phyloP scores from a whole-genome alignment of 441 rosid genomes.

The Viola pubescens region DNA sequence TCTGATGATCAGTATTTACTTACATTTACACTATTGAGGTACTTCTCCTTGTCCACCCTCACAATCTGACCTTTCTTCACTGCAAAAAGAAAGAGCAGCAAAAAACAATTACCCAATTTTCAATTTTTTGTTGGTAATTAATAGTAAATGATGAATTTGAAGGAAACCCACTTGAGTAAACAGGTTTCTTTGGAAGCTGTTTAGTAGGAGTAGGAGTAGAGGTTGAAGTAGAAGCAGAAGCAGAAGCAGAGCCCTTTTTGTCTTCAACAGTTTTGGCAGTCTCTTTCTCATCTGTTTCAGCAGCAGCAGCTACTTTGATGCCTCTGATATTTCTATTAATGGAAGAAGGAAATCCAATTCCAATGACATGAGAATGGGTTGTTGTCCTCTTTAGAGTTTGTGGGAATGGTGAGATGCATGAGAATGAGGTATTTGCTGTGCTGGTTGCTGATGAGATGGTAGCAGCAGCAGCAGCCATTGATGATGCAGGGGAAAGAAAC shows the following conservation, averaged over 20 bases:
- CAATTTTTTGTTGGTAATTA: no score
- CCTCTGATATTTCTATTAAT: no score
- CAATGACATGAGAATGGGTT: slow-evolving; percentile 9
- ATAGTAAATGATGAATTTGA: not conserved
- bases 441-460: no score
- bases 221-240: not conserved
- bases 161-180: slow-evolving; percentile 59
- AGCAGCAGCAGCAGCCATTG: no score
- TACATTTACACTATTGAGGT: slow-evolving; percentile 78
- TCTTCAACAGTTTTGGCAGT: slow-evolving; percentile 17
- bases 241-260: not conserved
- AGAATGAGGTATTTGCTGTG: slow-evolving; percentile 5
- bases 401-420: slow-evolving; percentile 24
- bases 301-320: slow-evolving; percentile 30
- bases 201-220: slow-evolving; percentile 32
- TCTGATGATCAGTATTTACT: not conserved
- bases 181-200: slow-evolving; percentile 54
- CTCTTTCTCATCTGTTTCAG: slow-evolving; percentile 41
- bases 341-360: slow-evolving; percentile 7
- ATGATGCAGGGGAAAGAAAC: no score
- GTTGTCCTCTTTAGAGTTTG: slow-evolving; percentile 13
- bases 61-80: slow-evolving; percentile 98
- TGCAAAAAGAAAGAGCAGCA: slow-evolving; percentile 27
- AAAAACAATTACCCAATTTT: no score
- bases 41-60: slow-evolving; percentile 87